Base-by-base conservation (phyloP, 371 early-diverging fungal genomes). In the Saksenaea vasiformis region DNA sequence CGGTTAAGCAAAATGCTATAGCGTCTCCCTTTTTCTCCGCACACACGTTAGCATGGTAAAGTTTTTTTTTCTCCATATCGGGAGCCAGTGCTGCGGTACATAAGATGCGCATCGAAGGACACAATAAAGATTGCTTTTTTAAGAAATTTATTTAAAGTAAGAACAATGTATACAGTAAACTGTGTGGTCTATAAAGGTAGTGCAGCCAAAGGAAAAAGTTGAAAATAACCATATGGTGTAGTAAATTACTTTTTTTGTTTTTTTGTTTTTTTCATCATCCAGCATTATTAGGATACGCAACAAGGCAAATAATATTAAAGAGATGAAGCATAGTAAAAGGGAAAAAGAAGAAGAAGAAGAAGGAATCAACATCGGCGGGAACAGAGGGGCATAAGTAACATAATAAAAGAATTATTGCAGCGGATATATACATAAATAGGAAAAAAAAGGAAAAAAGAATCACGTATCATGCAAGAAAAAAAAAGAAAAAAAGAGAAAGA, bases 221-320 rank as follows among this genome's bases (percentile, higher is more conserved):
- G 0, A 41, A 1, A 17, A 41, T 13, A 13, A 15, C 14, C 3
- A 41, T n/a, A 41, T n/a, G 43, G n/a, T 41, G 43, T 41, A 41
- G 9, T 41, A 41, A 41, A 5, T 14, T n/a, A 17, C n/a, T 41
- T 17, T 41, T n/a, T 41, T n/a, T 17, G n/a, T 13, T 41, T 41
- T 17, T 41, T 41, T 8, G 5, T 2, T 41, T 3, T 41, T 41
- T 41, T 41, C 43, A 17, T 47, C 24, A 5, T 26, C 22, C 7
- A 47, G 51, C 22, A 22, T 47, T 47, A 22, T 10, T 47, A 5
- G 51, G 22, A 26, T 22, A 47, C 51, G 51, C 51, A 31, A 47
- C 51, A 47, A 47, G 22, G 51, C 51, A 22, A 47, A 47, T 47
- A 22, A 47, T 47, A 47, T 47, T 47, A 47, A n/a, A 67, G 64